Conservation (phyloP, 768 basidiomycete species). For the Tricholoma sp. region DNA sequence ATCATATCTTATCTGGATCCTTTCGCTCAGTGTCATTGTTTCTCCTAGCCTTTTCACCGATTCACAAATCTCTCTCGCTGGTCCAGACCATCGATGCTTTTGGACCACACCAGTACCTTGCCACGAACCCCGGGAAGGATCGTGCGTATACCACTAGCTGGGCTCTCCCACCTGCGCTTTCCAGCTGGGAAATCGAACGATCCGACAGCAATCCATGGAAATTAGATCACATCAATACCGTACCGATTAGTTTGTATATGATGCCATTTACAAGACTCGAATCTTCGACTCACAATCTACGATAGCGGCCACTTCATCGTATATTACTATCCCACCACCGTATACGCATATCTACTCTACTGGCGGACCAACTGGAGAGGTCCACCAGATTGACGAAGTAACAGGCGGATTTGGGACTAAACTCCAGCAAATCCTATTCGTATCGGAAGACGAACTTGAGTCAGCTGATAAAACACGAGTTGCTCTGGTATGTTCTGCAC, state of each 20-base stretch:
- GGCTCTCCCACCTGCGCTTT: constrained; percentile 41
- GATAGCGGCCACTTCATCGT: constrained; percentile 50
- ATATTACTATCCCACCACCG: constrained; percentile 44
- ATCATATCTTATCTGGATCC: constrained; percentile 42
- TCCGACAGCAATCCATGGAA: constrained; percentile 18
- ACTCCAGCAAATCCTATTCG: constrained; percentile 42
- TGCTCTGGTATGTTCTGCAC: constrained; percentile 33
- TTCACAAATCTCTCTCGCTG: constrained; percentile 31
- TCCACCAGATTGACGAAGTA: constrained; percentile 30
- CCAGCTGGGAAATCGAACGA: constrained; percentile 38
- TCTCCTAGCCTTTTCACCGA: constrained; percentile 43
- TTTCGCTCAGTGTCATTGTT: constrained; percentile 49
- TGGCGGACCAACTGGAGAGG: constrained; percentile 49
- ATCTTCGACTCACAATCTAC: neutral
- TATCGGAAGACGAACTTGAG: constrained; percentile 36
- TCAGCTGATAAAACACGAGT: constrained; percentile 45
- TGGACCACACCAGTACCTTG: constrained; percentile 51
- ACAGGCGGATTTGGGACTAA: constrained; percentile 38
- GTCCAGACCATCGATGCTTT: constrained; percentile 37
- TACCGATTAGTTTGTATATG: constrained; percentile 37
- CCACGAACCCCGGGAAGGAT: constrained; percentile 28
- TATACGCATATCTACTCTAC: constrained; percentile 43
- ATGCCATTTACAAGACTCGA: neutral
- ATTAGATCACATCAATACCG: constrained; percentile 36
- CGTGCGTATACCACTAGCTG: constrained; percentile 46